Base-by-base conservation (phyloP, 139 green algal genomes). In the Chlorella sp. region DNA sequence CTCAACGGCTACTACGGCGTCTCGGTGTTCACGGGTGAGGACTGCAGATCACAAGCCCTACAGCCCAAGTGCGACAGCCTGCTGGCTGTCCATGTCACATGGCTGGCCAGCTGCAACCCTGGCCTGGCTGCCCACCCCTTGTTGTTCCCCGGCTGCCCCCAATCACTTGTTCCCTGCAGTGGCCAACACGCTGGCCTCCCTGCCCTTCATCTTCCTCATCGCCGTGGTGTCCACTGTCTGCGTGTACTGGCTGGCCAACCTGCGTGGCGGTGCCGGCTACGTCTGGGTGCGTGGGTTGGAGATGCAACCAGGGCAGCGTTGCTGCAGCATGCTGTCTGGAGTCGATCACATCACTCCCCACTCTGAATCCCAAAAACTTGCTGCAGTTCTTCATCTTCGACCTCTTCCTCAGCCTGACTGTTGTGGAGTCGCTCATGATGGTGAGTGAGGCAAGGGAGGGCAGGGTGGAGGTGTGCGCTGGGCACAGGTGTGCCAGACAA, bases 1-100 rank as follows among this genome's bases (percentile, higher is more conserved):
- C 85, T 95, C 25, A 96, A 96, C 85, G 93, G 93, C 38, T 96
- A 96, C 87, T 96, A 96, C 82, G 34, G 67, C 32, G 85, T 92
- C 15, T 76, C 75, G 20, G 86, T 73, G 28, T 96, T 94, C 75
- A 90, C 84, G 0, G 51, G 51, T 60, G 13, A 20, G 51, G 44
- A 7, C 11, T 55, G 44, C 7, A 11, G 44, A 11, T 11, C 11
- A 11, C 7, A 7, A 55, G 44, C 11, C 11, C n/a, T n/a, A n/a
- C n/a, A n/a, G n/a, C n/a, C n/a, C n/a, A n/a, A n/a, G n/a, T n/a
- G n/a, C n/a, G n/a, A n/a, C n/a, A n/a, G n/a, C n/a, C n/a, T n/a
- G n/a, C n/a, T n/a, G n/a, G n/a, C n/a, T n/a, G n/a, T n/a, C n/a
- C n/a, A n/a, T n/a, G n/a, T n/a, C n/a, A n/a, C n/a, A n/a, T n/a